Evolutionary conservation across 805 yeast genomes (phyloP).

Genomic region (Alloascoidea hylecoeti): DNA sequence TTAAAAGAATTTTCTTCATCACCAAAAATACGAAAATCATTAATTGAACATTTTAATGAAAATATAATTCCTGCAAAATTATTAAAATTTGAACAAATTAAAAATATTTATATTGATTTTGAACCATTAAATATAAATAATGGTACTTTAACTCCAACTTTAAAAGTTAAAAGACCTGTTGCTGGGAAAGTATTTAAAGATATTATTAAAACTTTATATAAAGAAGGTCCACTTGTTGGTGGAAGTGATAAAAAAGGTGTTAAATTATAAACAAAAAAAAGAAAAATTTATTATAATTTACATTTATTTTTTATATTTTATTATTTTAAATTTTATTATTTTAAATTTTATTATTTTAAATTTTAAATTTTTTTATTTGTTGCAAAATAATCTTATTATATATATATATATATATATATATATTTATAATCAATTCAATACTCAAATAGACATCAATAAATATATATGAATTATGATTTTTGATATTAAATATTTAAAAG

Average conservation of each 20-base stretch:
- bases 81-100: slow-evolving; percentile 51
- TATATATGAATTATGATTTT: too few relatives aligned
- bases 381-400: too few relatives aligned
- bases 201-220: slow-evolving; percentile 28
- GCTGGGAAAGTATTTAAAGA: slow-evolving; percentile 29
- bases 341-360: too few relatives aligned
- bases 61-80: slow-evolving; percentile 22
- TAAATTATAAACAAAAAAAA: too few relatives aligned
- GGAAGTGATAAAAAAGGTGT: neutral
- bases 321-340: too few relatives aligned
- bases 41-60: slow-evolving; percentile 23
- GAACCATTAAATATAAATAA: slow-evolving; percentile 53
- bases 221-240: slow-evolving; percentile 23
- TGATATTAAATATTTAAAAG: too few relatives aligned
- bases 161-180: slow-evolving; percentile 36
- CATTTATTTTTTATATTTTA: too few relatives aligned
- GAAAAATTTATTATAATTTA: too few relatives aligned
- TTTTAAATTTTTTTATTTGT: too few relatives aligned
- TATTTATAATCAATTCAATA: too few relatives aligned
- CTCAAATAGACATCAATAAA: too few relatives aligned
- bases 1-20: slow-evolving; percentile 17
- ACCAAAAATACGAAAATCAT: slow-evolving; percentile 19
- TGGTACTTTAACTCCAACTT: slow-evolving; percentile 55
- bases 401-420: too few relatives aligned
- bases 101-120: slow-evolving; percentile 33